Conservation (phyloP, 305 asterid species). For the Rubia tinctorum region DNA sequence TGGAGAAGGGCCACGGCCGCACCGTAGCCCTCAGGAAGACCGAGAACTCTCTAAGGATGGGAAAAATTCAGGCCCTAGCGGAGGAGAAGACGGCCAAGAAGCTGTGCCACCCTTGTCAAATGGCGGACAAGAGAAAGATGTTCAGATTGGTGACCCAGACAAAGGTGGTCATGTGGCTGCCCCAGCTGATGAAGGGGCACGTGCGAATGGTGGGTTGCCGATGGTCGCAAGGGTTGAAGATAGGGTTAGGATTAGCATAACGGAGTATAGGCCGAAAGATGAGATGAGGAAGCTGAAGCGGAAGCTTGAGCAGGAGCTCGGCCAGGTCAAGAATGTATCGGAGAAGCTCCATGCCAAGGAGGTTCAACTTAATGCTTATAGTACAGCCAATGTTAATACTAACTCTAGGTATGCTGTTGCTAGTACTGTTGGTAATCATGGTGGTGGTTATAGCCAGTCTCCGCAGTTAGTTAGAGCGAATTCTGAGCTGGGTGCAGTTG, state of each 20-base stretch:
- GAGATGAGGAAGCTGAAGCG: conserved; percentile 51
- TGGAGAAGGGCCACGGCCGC: conserved; percentile 7
- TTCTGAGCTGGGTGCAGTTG: conserved; percentile 17
- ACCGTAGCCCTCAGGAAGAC: not conserved
- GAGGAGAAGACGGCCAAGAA: conserved; percentile 10
- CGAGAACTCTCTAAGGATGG: not conserved
- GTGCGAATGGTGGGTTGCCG: conserved; percentile 20
- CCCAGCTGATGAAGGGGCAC: not conserved
- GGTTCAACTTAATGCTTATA: conserved; percentile 44
- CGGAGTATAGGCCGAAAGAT: conserved; percentile 35
- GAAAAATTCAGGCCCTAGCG: not conserved
- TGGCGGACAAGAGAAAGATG: conserved; percentile 16
- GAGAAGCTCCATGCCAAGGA: conserved; percentile 59
- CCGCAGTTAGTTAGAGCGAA: conserved; percentile 18
- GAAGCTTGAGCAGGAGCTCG: conserved; percentile 57
- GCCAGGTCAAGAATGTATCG: conserved; percentile 46
- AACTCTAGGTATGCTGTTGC: conserved; percentile 5
- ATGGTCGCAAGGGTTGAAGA: conserved; percentile 47
- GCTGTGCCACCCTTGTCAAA: conserved; percentile 1
- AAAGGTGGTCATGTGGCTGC: not conserved
- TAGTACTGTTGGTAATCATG: conserved; percentile 12
- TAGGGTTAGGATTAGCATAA: conserved; percentile 47
- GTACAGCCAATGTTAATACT: conserved; percentile 10
- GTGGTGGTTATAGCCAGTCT: conserved; percentile 20
- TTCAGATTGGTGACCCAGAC: not conserved